These are phyloP conservation scores for Wickerhamiella siamensis DNA, from an alignment of 805 yeast species.

Conservation along the genomic window DNA sequence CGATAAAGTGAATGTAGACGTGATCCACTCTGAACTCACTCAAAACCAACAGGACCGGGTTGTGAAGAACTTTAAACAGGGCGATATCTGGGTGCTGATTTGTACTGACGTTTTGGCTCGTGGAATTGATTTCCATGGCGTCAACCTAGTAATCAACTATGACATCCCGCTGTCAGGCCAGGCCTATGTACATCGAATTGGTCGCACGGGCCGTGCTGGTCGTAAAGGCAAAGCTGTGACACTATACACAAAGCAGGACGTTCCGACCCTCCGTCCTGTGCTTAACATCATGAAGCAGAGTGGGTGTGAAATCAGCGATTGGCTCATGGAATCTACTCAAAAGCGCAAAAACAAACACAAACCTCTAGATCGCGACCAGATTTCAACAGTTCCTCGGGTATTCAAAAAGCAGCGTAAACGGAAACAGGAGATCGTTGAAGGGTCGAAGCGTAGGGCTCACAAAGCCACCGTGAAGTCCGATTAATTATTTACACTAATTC, in stretches of 20 bases:
- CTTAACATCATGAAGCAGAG: slow-evolving; percentile 93
- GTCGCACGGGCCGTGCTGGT: slow-evolving; percentile 97
- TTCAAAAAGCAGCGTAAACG: slow-evolving; percentile 40
- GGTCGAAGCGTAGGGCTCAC: slow-evolving; percentile 9
- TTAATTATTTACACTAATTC: too few species aligned
- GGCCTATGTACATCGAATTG: slow-evolving; percentile 92
- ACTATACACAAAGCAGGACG: slow-evolving; percentile 83
- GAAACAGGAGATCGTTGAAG: slow-evolving; percentile 48
- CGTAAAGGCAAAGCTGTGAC: slow-evolving; percentile 78
- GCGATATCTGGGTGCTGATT: slow-evolving; percentile 90
- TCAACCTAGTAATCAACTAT: slow-evolving; percentile 84
- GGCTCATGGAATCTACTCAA: slow-evolving; percentile 48
- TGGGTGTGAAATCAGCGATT: slow-evolving; percentile 50
- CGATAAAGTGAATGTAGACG: slow-evolving; percentile 87
- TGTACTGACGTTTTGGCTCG: slow-evolving; percentile 93
- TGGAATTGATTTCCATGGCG: slow-evolving; percentile 95
- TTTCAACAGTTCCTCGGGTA: slow-evolving; percentile 51
- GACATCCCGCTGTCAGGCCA: slow-evolving; percentile 93
- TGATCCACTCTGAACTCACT: slow-evolving; percentile 88
- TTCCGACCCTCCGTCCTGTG: slow-evolving; percentile 59
- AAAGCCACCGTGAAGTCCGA: background rate
- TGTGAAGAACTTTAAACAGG: slow-evolving; percentile 70
- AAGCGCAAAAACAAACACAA: slow-evolving; percentile 7
- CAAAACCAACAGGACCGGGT: slow-evolving; percentile 74
- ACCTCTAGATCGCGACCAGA: slow-evolving; percentile 45